Conservation (phyloP, 2,329 filamentous ascomycete species). For the Periconia macrospinosa region DNA sequence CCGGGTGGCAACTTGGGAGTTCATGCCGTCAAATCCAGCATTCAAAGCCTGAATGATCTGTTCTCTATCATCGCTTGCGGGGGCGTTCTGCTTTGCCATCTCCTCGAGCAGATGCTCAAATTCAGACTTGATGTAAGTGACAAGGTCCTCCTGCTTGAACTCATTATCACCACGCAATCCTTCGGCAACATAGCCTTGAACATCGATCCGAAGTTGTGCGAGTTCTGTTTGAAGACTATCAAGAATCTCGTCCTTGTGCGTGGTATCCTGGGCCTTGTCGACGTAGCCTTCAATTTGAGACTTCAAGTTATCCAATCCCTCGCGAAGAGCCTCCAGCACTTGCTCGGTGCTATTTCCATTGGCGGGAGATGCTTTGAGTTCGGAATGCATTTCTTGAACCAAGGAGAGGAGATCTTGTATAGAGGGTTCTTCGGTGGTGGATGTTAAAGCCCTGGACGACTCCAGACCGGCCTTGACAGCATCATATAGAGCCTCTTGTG, state of each 20-base stretch:
- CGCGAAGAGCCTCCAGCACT: conserved; percentile 82
- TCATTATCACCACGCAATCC: conserved; percentile 47
- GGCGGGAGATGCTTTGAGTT: conserved; percentile 75
- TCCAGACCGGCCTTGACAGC: conserved; percentile 60
- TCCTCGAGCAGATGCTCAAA: conserved; percentile 65
- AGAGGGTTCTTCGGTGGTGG: conserved; percentile 61
- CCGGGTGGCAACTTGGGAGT: conserved; percentile 42
- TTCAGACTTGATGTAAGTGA: conserved; percentile 56
- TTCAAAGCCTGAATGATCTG: conserved; percentile 45
- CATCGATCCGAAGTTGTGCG: conserved; percentile 64
- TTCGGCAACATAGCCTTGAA: conserved; percentile 55
- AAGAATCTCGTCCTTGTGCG: conserved; percentile 77
- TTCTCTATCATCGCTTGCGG: conserved; percentile 35
- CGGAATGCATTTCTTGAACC: conserved; percentile 62
- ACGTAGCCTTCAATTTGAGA: conserved; percentile 81
- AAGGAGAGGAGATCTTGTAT: conserved; percentile 61
- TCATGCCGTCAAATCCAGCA: conserved; percentile 45
- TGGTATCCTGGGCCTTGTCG: conserved; percentile 68
- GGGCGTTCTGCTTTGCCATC: conserved; percentile 52
- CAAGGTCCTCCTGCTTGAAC: conserved; percentile 48
- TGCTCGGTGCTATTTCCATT: conserved; percentile 84
- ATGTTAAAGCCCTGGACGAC: conserved; percentile 52
- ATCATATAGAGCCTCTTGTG: conserved; percentile 58
- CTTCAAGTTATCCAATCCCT: conserved; percentile 80
- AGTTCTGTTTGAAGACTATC: conserved; percentile 67